Base-by-base conservation (phyloP, 306 rosid genomes). In the Citrullus mucosospermus region DNA sequence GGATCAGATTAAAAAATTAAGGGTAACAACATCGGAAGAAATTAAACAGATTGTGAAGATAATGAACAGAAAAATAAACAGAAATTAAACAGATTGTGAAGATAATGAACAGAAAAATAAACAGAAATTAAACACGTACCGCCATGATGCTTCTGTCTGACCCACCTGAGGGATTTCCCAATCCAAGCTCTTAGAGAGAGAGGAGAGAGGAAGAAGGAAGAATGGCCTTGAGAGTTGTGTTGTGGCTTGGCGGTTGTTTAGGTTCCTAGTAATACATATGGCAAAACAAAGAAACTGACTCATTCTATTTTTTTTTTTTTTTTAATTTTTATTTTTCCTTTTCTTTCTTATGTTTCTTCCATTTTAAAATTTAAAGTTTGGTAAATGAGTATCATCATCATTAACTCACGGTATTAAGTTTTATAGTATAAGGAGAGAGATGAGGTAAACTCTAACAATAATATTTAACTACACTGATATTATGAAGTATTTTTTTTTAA, bases 211-310 rank as follows among this genome's bases (percentile, higher is more conserved):
- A 41, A 6, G 38, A 38, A 20, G 34, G 57, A 22, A 50, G 57
- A 22, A 22, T 13, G 55, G 20, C 13, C 32, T 3, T 46, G 57
- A 22, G 75, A 69, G 41, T 39, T 46, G 76, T 43, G 39, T 48
- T 71, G 76, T 71, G 76, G 76, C 76, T 71, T 71, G 77, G 77
- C 77, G 77, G 77, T 48, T 72, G 77, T 72, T 50, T 50, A 72
- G 76, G 39, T 70, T 70, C 54, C 11, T 22, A 46, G 48, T 44
- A 18, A 16, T 39, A 70, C 76, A 43, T 6, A 6, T 70, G 76
- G 58, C 76, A 20, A 70, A 70, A 70, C 2, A 34, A 62, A 6
- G 8, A 39, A 39, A 41, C 74, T 43, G 75, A 68, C 72, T 36
- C 16, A 9, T 46, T 66, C 72, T 5, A 36, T 65, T 65, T 65